These are phyloP conservation scores for Saccharomyces mikatae DNA, from an alignment of 805 yeast genomes.

Conservation along the genomic window DNA sequence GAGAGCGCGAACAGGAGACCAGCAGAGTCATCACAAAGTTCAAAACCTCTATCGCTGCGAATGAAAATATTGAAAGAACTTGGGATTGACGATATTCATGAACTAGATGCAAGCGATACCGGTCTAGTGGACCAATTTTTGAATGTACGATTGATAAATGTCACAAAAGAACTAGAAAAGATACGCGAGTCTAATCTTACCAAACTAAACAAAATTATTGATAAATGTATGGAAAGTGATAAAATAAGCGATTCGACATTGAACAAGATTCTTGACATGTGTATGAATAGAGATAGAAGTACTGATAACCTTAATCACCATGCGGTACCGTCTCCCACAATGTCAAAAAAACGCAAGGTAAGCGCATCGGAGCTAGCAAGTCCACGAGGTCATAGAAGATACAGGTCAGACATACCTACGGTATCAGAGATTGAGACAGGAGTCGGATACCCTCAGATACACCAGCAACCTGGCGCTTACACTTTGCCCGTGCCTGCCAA, in stretches of 20 bases:
- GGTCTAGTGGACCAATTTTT: slow-evolving; percentile 11
- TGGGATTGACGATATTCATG: slow-evolving; percentile 6
- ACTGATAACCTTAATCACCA: background rate
- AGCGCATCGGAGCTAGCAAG: slow-evolving; percentile 3
- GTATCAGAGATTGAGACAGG: slow-evolving; percentile 5
- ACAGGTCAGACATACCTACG: slow-evolving; percentile 11
- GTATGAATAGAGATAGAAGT: background rate
- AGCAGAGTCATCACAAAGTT: background rate
- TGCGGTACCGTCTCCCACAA: slow-evolving; percentile 6
- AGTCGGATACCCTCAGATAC: background rate
- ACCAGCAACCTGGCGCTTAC: background rate
- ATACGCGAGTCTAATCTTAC: slow-evolving; percentile 14
- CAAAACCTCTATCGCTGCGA: background rate
- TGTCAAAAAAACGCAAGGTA: background rate
- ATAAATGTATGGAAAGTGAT: slow-evolving; percentile 13
- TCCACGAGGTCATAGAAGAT: slow-evolving; percentile 12
- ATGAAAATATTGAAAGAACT: slow-evolving; percentile 5
- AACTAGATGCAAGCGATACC: slow-evolving; percentile 5
- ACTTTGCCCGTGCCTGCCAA: background rate
- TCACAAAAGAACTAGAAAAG: slow-evolving; percentile 15
- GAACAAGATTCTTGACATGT: slow-evolving; percentile 9
- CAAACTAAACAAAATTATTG: slow-evolving; percentile 13
- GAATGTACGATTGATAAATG: slow-evolving; percentile 12
- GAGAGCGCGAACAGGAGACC: background rate
- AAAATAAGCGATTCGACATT: slow-evolving; percentile 13